Evolutionary conservation across 2,329 filamentous ascomycete species (phyloP).

Genomic region (Zopfia rhizophila): DNA sequence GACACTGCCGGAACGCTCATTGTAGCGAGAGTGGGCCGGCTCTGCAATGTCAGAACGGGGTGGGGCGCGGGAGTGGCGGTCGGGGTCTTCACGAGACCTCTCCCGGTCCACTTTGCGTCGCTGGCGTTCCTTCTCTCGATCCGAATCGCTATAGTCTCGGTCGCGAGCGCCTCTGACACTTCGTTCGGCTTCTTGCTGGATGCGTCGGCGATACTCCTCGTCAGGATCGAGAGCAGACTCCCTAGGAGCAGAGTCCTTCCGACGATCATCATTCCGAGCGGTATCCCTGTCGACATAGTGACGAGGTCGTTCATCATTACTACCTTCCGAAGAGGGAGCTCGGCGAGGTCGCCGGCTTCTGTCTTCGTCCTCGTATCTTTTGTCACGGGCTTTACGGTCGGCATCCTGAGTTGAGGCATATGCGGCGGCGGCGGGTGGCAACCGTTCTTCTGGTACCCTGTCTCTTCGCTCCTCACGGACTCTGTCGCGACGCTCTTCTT

Average conservation of each 20-base stretch:
- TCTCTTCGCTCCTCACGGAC: constrained; percentile 5
- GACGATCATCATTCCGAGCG: constrained; percentile 42
- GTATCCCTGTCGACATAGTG: constrained; percentile 47
- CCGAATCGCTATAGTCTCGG: constrained; percentile 44
- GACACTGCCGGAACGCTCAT: constrained; percentile 41
- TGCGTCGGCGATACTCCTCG: constrained; percentile 61
- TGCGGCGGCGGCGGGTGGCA: constrained; percentile 21
- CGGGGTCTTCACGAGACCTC: constrained; percentile 38
- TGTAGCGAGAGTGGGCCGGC: constrained; percentile 34
- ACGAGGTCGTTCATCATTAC: constrained; percentile 46
- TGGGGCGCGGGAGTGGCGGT: constrained; percentile 33
- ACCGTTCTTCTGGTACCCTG: constrained; percentile 29
- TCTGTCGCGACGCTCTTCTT: constrained; percentile 12
- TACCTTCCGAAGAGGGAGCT: constrained; percentile 43
- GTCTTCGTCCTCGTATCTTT: constrained; percentile 46
- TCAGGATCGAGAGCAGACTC: constrained; percentile 56
- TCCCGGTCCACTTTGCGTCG: constrained; percentile 47
- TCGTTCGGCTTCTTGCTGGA: constrained; percentile 57
- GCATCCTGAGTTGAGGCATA: constrained; percentile 33
- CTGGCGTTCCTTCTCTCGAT: constrained; percentile 47
- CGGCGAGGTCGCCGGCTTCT: constrained; percentile 37
- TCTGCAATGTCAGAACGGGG: constrained; percentile 28
- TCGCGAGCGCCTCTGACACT: constrained; percentile 32
- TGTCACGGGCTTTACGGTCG: constrained; percentile 36
- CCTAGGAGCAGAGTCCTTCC: constrained; percentile 41